Percentiles rank a stretch among this genome's conserved stretches.
Evolutionary conservation across 2,329 filamentous ascomycete species (phyloP).

Genomic region (Phialemonium atrogriseum): DNA sequence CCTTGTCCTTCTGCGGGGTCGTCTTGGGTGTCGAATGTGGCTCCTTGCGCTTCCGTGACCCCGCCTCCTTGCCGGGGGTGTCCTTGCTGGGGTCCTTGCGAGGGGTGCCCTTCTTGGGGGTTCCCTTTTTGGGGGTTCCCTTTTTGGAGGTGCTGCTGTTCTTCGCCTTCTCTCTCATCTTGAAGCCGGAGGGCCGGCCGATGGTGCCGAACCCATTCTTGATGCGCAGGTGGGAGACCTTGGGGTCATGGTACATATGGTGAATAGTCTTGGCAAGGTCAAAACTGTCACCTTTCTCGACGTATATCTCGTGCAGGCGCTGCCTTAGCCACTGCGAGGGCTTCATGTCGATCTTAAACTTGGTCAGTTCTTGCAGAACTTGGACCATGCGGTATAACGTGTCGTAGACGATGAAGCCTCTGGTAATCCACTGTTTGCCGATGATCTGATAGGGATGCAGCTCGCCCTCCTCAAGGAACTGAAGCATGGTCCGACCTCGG

Average conservation of each 20-base stretch:
- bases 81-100: no score
- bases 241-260: slow-evolving; percentile 48
- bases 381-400: slow-evolving; percentile 48
- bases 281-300: slow-evolving; percentile 35
- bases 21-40: slow-evolving; percentile 10
- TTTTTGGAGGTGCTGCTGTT: slow-evolving; percentile 3
- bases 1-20: slow-evolving; percentile 4
- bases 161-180: slow-evolving; percentile 21
- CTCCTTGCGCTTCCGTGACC: slow-evolving; percentile 16
- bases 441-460: slow-evolving; percentile 51
- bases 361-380: slow-evolving; percentile 43
- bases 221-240: slow-evolving; percentile 37
- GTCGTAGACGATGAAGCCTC: slow-evolving; percentile 41
- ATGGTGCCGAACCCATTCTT: slow-evolving; percentile 51
- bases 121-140: no score
- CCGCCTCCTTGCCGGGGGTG: no score
- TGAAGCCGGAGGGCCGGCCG: slow-evolving; percentile 43
- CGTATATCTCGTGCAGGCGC: slow-evolving; percentile 41
- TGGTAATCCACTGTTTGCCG: slow-evolving; percentile 40
- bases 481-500: slow-evolving; percentile 42
- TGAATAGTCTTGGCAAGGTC: slow-evolving; percentile 42
- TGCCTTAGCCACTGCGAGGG: slow-evolving; percentile 51
- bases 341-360: slow-evolving; percentile 42
- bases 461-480: slow-evolving; percentile 40
- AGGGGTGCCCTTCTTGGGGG: no score